Percentiles rank a stretch among this genome's conserved stretches.
Conservation (phyloP, 768 basidiomycete genomes). For the Mrakia gelida region DNA sequence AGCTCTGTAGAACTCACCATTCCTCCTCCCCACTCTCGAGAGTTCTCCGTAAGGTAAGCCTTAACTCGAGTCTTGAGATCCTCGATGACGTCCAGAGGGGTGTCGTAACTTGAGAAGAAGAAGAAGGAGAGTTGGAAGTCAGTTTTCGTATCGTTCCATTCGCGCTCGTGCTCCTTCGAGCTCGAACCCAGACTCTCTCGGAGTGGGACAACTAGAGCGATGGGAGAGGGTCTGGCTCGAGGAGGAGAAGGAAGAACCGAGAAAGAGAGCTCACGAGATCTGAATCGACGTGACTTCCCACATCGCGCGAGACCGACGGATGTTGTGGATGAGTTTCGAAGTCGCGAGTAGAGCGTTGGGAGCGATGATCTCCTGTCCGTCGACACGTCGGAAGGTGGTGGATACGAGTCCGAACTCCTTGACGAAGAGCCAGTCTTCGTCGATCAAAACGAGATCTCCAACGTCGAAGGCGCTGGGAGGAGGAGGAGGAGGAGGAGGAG, state of each 20-base stretch:
- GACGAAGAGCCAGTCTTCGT: slow-evolving; percentile 60
- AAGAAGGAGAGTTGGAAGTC: not conserved
- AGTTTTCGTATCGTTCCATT: not conserved
- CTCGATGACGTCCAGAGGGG: slow-evolving; percentile 65
- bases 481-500: too few species aligned
- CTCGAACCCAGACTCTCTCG: too few species aligned
- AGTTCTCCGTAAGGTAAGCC: slow-evolving; percentile 58
- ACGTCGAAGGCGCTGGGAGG: slow-evolving; percentile 76
- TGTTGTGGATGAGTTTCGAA: slow-evolving; percentile 70
- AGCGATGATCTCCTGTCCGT: slow-evolving; percentile 73
- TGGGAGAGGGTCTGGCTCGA: too few species aligned
- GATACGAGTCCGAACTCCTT: slow-evolving; percentile 69
- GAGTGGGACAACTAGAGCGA: too few species aligned
- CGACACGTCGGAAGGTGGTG: slow-evolving; percentile 71
- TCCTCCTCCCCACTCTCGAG: slow-evolving; percentile 60
- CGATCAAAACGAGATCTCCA: slow-evolving; percentile 76
- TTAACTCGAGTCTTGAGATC: slow-evolving; percentile 59
- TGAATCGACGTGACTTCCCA: slow-evolving; percentile 67
- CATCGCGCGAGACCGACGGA: slow-evolving; percentile 40
- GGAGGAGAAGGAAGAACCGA: too few species aligned
- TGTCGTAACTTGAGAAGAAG: slow-evolving; percentile 52
- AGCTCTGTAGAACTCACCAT: not conserved
- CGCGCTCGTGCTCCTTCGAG: too few species aligned
- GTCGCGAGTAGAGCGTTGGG: slow-evolving; percentile 68
- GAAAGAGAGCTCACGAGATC: slow-evolving; percentile 46